A percentile compares a stretch with the other conserved stretches of the same genome.
Conservation (phyloP, 306 rosid genomes). For the Notholithocarpus densiflorus region DNA sequence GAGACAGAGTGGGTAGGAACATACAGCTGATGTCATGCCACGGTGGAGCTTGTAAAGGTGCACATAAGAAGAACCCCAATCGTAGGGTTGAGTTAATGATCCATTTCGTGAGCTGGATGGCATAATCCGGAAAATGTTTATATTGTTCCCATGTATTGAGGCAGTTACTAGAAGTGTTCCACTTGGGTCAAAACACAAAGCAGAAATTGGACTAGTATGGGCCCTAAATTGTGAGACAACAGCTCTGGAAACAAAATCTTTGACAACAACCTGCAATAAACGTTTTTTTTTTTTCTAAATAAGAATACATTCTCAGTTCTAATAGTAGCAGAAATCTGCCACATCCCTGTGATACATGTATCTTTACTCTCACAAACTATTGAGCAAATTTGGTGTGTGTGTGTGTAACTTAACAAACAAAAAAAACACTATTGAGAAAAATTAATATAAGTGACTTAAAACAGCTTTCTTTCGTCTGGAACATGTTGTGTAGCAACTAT, state of each 20-base stretch:
- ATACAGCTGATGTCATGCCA: conserved; percentile 90
- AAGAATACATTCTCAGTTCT: neutral
- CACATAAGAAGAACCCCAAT: conserved; percentile 74
- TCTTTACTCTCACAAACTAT: no score
- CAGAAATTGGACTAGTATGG: conserved; percentile 87
- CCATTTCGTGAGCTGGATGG: conserved; percentile 61
- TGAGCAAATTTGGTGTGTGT: neutral
- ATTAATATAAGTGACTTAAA: neutral
- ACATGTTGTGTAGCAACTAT: neutral
- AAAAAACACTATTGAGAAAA: neutral
- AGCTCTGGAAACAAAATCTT: conserved; percentile 71
- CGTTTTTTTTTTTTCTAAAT: conserved; percentile 17
- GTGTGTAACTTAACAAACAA: no score
- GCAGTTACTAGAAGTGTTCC: conserved; percentile 92
- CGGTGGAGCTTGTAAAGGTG: conserved; percentile 94
- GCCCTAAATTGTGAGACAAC: conserved; percentile 85
- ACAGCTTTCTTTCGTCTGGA: neutral
- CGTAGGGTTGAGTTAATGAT: conserved; percentile 56
- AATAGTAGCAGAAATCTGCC: neutral
- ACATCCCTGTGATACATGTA: neutral
- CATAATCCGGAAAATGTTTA: conserved; percentile 81
- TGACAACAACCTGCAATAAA: conserved; percentile 75
- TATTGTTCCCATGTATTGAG: conserved; percentile 82
- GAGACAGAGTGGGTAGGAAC: conserved; percentile 33
- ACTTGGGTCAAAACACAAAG: conserved; percentile 86